These are phyloP conservation scores for Cyclotella choctawhatcheeana DNA, from an alignment of 108 stramenopile species.

Conservation along the genomic window DNA sequence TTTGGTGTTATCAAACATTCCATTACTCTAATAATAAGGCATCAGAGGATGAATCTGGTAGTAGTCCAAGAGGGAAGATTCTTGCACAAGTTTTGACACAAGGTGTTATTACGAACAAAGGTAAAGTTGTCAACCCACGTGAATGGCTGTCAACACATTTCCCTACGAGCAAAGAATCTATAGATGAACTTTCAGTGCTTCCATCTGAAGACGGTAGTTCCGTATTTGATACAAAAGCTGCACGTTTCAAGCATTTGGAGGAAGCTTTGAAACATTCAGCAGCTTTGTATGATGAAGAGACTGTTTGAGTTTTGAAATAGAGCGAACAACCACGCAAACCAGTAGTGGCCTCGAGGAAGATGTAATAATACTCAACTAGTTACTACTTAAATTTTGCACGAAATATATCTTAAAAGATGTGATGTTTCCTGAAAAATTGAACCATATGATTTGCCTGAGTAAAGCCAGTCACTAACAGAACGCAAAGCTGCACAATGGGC, in stretches of 20 bases:
- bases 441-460: conserved; percentile 86
- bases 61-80: conserved; percentile 30
- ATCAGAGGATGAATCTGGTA: background rate
- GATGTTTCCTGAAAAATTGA: conserved; percentile 75
- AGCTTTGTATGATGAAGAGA: conserved; percentile 23
- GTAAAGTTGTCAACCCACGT: conserved; percentile 45
- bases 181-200: conserved; percentile 29
- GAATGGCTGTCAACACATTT: conserved; percentile 24
- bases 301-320: background rate
- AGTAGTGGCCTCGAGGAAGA: too few species aligned
- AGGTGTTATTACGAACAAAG: conserved; percentile 28
- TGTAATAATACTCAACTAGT: too few species aligned
- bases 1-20: conserved; percentile 76
- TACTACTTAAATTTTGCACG: background rate
- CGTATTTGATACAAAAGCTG: conserved; percentile 39
- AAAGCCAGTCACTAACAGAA: conserved; percentile 80
- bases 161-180: conserved; percentile 11
- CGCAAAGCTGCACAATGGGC: conserved; percentile 84
- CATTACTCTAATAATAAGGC: conserved; percentile 33
- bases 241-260: conserved; percentile 37
- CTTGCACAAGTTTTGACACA: conserved; percentile 44
- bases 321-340: too few species aligned
- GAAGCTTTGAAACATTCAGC: conserved; percentile 34
- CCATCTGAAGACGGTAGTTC: conserved; percentile 2
- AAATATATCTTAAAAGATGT: conserved; percentile 64